Conservation (phyloP, 352 stramenopile species). For the Phytophthora meadii region DNA sequence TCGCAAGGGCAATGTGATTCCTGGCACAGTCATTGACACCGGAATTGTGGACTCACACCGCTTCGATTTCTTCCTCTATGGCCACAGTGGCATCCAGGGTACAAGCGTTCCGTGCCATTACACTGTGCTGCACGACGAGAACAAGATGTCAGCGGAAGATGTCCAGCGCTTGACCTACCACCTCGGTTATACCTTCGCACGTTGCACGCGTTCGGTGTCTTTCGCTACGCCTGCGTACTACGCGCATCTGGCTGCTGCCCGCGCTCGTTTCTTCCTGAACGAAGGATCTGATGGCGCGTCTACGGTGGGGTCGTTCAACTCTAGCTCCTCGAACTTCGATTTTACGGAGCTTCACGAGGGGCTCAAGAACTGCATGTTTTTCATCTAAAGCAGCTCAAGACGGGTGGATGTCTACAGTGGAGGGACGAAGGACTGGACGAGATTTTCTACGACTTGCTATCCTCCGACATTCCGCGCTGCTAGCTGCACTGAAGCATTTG, state of each 20-base stretch:
- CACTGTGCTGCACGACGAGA: conserved; percentile 85
- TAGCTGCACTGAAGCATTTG: conserved; percentile 9
- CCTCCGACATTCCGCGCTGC: conserved; percentile 6
- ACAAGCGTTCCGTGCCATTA: conserved; percentile 90
- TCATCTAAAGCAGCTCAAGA: conserved; percentile 40
- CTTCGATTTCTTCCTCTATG: conserved; percentile 90
- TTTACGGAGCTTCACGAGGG: conserved; percentile 68
- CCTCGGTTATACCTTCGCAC: conserved; percentile 87
- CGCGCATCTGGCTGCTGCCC: conserved; percentile 80
- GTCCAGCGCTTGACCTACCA: conserved; percentile 75
- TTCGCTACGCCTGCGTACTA: conserved; percentile 90
- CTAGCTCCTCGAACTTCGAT: conserved; percentile 63
- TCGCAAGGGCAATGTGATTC: conserved; percentile 74
- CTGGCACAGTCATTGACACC: conserved; percentile 82
- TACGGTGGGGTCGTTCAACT: conserved; percentile 66
- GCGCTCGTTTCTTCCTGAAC: conserved; percentile 83
- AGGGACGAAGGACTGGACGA: conserved; percentile 6
- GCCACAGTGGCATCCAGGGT: conserved; percentile 81
- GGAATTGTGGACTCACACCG: conserved; percentile 85
- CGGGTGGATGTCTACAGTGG: conserved; percentile 3
- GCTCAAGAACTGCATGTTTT: conserved; percentile 76
- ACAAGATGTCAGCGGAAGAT: conserved; percentile 68
- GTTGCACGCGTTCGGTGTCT: conserved; percentile 87
- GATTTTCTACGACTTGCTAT: neutral
- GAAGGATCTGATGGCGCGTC: conserved; percentile 67